Base-by-base conservation (phyloP, 2,329 filamentous ascomycete species). In the Dichotomopilus funicola region DNA sequence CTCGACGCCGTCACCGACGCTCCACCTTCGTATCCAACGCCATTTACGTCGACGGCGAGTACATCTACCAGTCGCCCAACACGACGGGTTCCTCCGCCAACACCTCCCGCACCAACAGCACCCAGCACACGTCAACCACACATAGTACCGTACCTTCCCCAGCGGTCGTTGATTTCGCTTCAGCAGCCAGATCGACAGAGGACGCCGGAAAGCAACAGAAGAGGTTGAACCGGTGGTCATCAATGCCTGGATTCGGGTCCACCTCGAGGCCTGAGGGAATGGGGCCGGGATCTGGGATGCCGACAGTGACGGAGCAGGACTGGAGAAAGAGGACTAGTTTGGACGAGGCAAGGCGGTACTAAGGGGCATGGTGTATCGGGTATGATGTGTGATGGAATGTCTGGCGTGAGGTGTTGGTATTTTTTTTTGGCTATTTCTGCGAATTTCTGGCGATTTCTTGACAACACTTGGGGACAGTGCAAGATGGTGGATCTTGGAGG, bases 31-130 rank as follows among this genome's bases (percentile, higher is more conserved):
- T 88, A 68, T 91, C 88, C 68, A 91, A 89, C 66, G 92, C 91
- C 35, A 81, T 89, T 70, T 97, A 97, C 72, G 88, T 96, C 62
- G 89, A 97, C 70, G 94, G 91, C 73, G 92, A 96, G 76, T 96
- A 96, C 75, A 79, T 96, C 71, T 95, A 91, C 78, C 79, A 84
- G 67, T 82, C 78, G 0, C 81, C 82, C 60, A 78, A 72, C 71
- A 75, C 75, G 51, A 83, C 80, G 1, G 80, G 80, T 54, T 82
- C 79, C 13, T 82, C 79, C 5, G 71, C 75, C 48, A 76, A 75
- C 63, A 70, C 72, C 45, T 62, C 61, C 54, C 61, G 65, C 40
- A 65, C 60, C 60, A 66, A 59, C 62, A 68, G 70, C 55, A 62
- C 61, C 41, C 59, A 63, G 38, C 61, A 59, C 60, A 66, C 63